phyloP scores from a whole-genome alignment of 208 protist genomes.

The Leishmania braziliensis region DNA sequence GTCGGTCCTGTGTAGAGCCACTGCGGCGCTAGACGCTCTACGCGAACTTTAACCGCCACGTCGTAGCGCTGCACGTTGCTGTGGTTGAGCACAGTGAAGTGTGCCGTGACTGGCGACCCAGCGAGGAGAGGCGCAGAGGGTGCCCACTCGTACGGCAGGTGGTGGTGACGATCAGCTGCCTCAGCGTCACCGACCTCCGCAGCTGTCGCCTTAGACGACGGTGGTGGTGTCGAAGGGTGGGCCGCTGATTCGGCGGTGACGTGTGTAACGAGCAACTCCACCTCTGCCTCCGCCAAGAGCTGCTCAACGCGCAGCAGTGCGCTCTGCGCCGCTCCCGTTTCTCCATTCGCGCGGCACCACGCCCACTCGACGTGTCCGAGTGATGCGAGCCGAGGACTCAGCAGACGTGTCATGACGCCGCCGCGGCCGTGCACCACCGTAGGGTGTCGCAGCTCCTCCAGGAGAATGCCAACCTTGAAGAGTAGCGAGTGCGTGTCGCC shows the following conservation, averaged over 20 bases:
- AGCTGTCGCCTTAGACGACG: background rate
- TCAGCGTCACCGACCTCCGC: background rate
- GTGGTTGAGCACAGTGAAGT: conserved; percentile 43
- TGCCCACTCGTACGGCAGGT: background rate
- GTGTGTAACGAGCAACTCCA: conserved; percentile 35
- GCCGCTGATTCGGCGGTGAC: background rate
- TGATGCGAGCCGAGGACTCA: conserved; percentile 28
- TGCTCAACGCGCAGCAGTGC: conserved; percentile 34
- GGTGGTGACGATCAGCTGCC: background rate
- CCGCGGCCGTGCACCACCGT: conserved; percentile 25
- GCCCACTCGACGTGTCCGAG: conserved; percentile 58
- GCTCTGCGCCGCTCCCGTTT: conserved; percentile 47
- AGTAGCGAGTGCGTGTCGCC: conserved; percentile 41
- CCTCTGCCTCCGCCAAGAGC: conserved; percentile 29
- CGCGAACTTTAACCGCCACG: conserved; percentile 62
- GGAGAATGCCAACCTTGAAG: conserved; percentile 40
- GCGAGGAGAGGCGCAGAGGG: background rate
- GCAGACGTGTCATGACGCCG: conserved; percentile 16
- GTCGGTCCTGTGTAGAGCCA: conserved; percentile 72
- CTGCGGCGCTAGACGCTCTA: conserved; percentile 58
- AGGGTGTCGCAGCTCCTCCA: conserved; percentile 37
- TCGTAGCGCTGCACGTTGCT: conserved; percentile 33
- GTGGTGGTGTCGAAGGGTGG: background rate
- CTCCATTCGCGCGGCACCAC: conserved; percentile 56
- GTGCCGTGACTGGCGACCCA: conserved; percentile 37